Conservation (phyloP, 768 basidiomycete species). For the Podaxis sp. region DNA sequence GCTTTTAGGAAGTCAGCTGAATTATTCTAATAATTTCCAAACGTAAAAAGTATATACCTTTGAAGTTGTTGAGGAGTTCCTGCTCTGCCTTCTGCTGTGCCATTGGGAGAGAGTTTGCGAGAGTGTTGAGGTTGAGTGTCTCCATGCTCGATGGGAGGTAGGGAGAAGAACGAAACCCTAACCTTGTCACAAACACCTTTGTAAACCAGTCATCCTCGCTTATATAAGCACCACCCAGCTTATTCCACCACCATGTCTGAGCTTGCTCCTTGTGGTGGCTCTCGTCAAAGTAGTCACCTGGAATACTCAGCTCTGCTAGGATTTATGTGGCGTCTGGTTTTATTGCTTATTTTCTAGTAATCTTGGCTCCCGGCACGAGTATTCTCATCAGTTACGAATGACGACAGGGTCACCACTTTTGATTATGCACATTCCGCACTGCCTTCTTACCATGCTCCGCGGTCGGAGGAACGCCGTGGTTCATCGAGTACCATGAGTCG, state of each 20-base stretch:
- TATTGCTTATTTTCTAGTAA: neutral
- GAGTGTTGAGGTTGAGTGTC: slow-evolving; percentile 77
- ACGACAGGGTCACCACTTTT: neutral
- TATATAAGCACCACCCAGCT: slow-evolving; percentile 4
- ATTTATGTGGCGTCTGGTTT: neutral
- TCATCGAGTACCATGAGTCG: neutral
- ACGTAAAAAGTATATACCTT: slow-evolving; percentile 49
- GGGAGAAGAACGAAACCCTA: slow-evolving; percentile 6
- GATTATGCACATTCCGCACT: neutral
- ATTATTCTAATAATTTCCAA: neutral
- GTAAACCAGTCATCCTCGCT: neutral
- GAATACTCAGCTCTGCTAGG: neutral
- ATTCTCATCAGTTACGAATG: neutral
- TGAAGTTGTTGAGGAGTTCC: slow-evolving; percentile 78
- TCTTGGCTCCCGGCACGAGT: neutral
- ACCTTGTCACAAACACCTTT: neutral
- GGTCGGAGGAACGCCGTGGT: neutral
- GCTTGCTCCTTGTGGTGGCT: slow-evolving; percentile 4
- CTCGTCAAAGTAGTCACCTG: neutral
- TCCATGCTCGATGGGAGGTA: slow-evolving; percentile 45
- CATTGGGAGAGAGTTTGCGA: slow-evolving; percentile 71
- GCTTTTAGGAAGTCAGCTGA: slow-evolving; percentile 40
- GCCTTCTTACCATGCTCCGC: neutral
- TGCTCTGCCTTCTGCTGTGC: slow-evolving; percentile 80
- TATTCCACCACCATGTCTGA: neutral